Evolutionary conservation across 2,329 filamentous ascomycete species (phyloP).

Genomic region (Nemania sp.): DNA sequence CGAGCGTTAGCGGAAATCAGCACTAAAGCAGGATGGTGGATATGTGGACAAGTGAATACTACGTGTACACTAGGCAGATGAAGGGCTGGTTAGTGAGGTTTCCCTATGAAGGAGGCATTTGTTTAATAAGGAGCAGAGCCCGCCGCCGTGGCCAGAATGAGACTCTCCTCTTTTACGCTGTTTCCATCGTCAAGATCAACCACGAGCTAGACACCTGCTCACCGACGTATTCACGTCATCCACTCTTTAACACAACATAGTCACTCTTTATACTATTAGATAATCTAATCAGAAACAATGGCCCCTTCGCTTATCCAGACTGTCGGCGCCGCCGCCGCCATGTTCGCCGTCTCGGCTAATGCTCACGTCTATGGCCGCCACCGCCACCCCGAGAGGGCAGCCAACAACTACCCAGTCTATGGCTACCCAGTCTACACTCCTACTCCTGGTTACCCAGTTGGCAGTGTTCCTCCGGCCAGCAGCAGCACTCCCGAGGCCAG

Average conservation of each 20-base stretch:
- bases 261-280: slow-evolving; percentile 33
- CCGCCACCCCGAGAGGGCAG: neutral
- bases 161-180: slow-evolving; percentile 22
- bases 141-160: slow-evolving; percentile 6
- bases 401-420: neutral
- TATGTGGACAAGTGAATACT: neutral
- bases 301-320: slow-evolving; percentile 45
- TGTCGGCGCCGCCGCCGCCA: slow-evolving; percentile 42
- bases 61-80: neutral
- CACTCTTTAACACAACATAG: slow-evolving; percentile 41
- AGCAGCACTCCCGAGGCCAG: neutral
- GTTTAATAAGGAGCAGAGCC: slow-evolving; percentile 16
- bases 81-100: neutral
- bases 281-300: slow-evolving; percentile 42
- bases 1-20: slow-evolving; percentile 11
- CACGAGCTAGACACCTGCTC: slow-evolving; percentile 41
- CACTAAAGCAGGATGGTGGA: slow-evolving; percentile 19
- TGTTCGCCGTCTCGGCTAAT: slow-evolving; percentile 25
- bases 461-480: neutral
- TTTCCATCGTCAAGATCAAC: slow-evolving; percentile 33
- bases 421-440: neutral
- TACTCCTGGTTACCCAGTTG: neutral
- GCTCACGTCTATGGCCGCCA: slow-evolving; percentile 8
- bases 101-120: slow-evolving; percentile 18
- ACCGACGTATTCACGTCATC: slow-evolving; percentile 51